Base-by-base conservation (phyloP, 169 alveolate species). In the Plasmodium cynomolgi region DNA sequence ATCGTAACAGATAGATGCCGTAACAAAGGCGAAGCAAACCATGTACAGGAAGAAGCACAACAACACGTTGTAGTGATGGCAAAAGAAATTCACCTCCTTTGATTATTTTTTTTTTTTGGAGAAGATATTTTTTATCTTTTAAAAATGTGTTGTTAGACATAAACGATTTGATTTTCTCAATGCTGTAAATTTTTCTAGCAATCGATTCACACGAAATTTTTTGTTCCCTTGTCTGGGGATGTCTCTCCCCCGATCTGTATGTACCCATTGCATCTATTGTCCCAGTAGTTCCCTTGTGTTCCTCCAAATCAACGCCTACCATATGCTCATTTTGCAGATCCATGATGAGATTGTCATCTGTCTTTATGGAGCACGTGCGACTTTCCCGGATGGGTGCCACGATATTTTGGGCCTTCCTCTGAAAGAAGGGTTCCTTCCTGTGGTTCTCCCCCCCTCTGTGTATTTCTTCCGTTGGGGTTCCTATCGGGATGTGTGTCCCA, bases 11-110 rank as follows among this genome's bases (percentile, higher is more conserved):
- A 91, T 44, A 33, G 95, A 81, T 8, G 95, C 23, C 23, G 50
- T 8, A 8, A 91, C 80, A 44, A 91, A 77, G 13, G 74, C 71
- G 33, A 81, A 91, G 39, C 95, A 91, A 20, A 91, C 13, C 0
- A 91, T 33, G 56, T 91, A 91, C 15, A 91, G 83, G 8, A 91
- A n/a, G 54, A 88, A 77, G n/a, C 94, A 88, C 72, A 88, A 79
- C 9, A 88, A 79, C 1, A 79, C 47, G 56, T 80, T 88, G 82
- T 88, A 88, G 47, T 80, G 81, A 79, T 31, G 72, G 47, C 88
- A 79, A 23, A 88, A 79, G 1, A 77, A 77, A 31, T 88, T 79
- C 23, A 88, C 73, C 29, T 73, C 81, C 31, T 88, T 88, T 17
- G 90, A 79, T 58, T 6, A 83, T 79, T 26, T 79, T 88, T 5